These are phyloP conservation scores for Cryptosporidium bovis DNA, from an alignment of 169 alveolate genomes.

Conservation along the genomic window DNA sequence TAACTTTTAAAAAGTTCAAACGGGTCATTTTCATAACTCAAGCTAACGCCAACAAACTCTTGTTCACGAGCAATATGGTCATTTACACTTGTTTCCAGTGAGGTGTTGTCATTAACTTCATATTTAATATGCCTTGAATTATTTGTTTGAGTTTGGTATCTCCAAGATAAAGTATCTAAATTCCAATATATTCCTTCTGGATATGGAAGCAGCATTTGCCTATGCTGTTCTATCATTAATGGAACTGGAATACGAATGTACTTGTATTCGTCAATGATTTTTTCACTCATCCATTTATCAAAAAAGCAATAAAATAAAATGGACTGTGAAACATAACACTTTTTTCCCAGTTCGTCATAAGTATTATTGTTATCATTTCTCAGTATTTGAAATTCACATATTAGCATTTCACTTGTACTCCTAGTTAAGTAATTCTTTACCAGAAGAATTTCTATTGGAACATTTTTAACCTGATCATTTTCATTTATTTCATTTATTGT, in stretches of 20 bases:
- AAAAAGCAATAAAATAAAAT: slow-evolving; percentile 49
- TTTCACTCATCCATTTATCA: slow-evolving; percentile 69
- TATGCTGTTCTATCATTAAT: slow-evolving; percentile 53
- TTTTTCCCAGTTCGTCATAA: slow-evolving; percentile 26
- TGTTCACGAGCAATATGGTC: background rate
- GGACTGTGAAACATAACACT: slow-evolving; percentile 46
- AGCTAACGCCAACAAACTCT: background rate
- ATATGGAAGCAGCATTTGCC: slow-evolving; percentile 47
- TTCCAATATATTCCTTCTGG: slow-evolving; percentile 66
- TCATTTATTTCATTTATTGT: slow-evolving; percentile 14
- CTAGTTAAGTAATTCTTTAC: slow-evolving; percentile 54
- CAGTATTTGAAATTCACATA: slow-evolving; percentile 53
- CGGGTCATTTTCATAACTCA: slow-evolving; percentile 13
- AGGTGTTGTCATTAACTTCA: background rate
- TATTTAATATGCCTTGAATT: background rate
- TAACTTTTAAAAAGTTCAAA: slow-evolving; percentile 39
- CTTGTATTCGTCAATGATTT: slow-evolving; percentile 34
- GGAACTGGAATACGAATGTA: slow-evolving; percentile 64
- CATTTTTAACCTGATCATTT: background rate
- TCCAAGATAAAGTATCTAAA: slow-evolving; percentile 43
- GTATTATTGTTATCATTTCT: slow-evolving; percentile 16
- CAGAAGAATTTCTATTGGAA: slow-evolving; percentile 46
- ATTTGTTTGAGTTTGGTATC: slow-evolving; percentile 35
- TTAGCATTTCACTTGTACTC: slow-evolving; percentile 16
- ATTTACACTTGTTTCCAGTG: slow-evolving; percentile 25